Percentiles rank a stretch among this genome's conserved stretches.
phyloP scores from a whole-genome alignment of 805 yeast species.

The Zygosaccharomyces rouxii region DNA sequence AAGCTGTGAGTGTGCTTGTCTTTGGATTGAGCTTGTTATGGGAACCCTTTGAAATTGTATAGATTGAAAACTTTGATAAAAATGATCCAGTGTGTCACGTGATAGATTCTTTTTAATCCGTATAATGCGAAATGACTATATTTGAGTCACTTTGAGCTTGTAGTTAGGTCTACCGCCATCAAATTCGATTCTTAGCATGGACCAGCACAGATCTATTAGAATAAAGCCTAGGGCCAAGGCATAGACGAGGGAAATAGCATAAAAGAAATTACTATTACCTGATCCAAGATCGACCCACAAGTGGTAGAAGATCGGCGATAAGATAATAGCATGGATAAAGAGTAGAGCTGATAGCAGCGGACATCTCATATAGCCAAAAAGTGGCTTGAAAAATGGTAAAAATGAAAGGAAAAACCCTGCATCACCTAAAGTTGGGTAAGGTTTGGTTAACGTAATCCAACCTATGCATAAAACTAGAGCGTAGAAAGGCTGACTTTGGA shows the following conservation, averaged over 20 bases:
- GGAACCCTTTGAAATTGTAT: too few relatives aligned
- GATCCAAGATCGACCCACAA: constrained; percentile 92
- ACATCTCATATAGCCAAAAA: constrained; percentile 44
- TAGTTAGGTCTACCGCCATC: constrained; percentile 40
- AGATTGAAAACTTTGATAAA: neutral
- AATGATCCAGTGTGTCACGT: constrained; percentile 1
- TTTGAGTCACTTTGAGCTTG: constrained; percentile 47
- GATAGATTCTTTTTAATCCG: neutral
- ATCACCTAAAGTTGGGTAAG: constrained; percentile 85
- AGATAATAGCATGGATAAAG: constrained; percentile 52
- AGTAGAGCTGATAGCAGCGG: constrained; percentile 48
- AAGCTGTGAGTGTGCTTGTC: neutral
- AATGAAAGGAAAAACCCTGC: constrained; percentile 52
- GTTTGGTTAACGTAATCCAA: constrained; percentile 60
- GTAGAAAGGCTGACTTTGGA: constrained; percentile 54
- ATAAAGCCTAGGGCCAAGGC: constrained; percentile 64
- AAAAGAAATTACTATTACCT: constrained; percentile 94
- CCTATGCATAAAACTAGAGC: constrained; percentile 48
- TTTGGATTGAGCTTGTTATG: neutral
- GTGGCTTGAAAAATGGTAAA: constrained; percentile 44
- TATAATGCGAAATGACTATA: constrained; percentile 22
- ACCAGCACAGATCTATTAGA: constrained; percentile 79
- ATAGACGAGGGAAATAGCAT: constrained; percentile 84
- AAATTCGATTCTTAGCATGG: constrained; percentile 63
- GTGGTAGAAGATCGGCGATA: constrained; percentile 87